Evolutionary conservation across 768 basidiomycete species (phyloP).

Genomic region (Boletus coccyginus): DNA sequence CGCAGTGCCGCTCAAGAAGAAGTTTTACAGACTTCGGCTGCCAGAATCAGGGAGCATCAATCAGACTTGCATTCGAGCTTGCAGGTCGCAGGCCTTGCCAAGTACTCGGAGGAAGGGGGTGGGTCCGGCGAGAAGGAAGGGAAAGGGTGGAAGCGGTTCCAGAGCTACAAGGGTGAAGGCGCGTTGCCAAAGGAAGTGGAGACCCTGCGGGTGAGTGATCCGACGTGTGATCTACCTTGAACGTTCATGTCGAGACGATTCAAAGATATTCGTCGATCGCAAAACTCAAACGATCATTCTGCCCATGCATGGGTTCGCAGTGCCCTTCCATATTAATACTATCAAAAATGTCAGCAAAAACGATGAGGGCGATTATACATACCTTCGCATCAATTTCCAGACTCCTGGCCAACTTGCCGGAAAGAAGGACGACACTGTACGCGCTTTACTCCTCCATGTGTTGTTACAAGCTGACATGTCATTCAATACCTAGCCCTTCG

Average conservation of each 20-base stretch:
- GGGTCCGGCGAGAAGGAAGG: conserved; percentile 78
- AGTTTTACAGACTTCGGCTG: conserved; percentile 69
- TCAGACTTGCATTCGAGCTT: conserved; percentile 71
- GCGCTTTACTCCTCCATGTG: conserved; percentile 9
- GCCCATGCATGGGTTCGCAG: conserved; percentile 92
- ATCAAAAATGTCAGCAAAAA: conserved; percentile 98
- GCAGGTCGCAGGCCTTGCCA: conserved; percentile 77
- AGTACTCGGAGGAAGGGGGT: conserved; percentile 79
- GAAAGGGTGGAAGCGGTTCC: conserved; percentile 93
- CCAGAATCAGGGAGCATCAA: conserved; percentile 88
- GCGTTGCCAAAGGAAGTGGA: conserved; percentile 86
- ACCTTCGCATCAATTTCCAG: conserved; percentile 96
- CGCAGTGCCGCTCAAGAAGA: conserved; percentile 86
- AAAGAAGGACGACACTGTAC: conserved; percentile 96
- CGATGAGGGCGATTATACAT: conserved; percentile 94
- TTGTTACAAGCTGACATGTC: conserved; percentile 3
- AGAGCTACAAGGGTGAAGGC: conserved; percentile 94
- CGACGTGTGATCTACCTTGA: background rate
- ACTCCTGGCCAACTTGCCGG: conserved; percentile 96
- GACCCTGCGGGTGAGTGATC: conserved; percentile 61
- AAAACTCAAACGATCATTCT: conserved; percentile 87
- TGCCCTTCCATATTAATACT: conserved; percentile 97
- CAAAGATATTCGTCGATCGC: conserved; percentile 86
- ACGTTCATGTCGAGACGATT: conserved; percentile 8
- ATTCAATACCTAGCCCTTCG: conserved; percentile 66